These are phyloP conservation scores for Fusarium sp. DNA, from an alignment of 2,329 filamentous ascomycete species.

Conservation along the genomic window DNA sequence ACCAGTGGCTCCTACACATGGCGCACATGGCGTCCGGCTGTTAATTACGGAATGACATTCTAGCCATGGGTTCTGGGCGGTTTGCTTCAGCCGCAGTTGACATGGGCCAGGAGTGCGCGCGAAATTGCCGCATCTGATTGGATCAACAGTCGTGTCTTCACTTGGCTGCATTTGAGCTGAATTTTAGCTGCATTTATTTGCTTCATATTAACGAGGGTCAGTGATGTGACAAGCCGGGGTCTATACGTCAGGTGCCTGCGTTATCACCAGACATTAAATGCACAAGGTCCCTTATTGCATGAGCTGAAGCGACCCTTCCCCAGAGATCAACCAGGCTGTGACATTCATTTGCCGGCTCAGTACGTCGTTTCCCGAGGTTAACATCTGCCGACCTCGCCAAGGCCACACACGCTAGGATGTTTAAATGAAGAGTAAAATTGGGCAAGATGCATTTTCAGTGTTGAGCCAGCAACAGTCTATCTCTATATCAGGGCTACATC, in stretches of 20 bases:
- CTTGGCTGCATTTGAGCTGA: too few relatives aligned
- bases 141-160: too few relatives aligned
- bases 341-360: neutral
- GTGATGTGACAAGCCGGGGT: neutral
- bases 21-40: neutral
- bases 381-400: neutral
- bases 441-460: neutral
- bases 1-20: neutral
- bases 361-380: neutral
- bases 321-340: neutral
- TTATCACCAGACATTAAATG: neutral
- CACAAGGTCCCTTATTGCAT: neutral
- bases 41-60: neutral
- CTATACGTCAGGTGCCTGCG: neutral
- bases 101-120: neutral
- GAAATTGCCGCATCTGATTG: too few relatives aligned
- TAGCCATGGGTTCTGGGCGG: neutral
- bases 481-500: neutral
- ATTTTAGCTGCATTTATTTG: too few relatives aligned
- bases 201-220: too few relatives aligned
- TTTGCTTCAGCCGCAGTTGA: neutral
- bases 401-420: neutral
- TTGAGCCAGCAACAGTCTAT: conserved; percentile 3
- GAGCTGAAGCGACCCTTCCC: neutral
- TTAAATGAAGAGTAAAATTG: neutral